A percentile compares a stretch with the other conserved stretches of the same genome.
These are phyloP conservation scores for Candida nanaspora DNA, from an alignment of 805 yeast species.

Conservation along the genomic window DNA sequence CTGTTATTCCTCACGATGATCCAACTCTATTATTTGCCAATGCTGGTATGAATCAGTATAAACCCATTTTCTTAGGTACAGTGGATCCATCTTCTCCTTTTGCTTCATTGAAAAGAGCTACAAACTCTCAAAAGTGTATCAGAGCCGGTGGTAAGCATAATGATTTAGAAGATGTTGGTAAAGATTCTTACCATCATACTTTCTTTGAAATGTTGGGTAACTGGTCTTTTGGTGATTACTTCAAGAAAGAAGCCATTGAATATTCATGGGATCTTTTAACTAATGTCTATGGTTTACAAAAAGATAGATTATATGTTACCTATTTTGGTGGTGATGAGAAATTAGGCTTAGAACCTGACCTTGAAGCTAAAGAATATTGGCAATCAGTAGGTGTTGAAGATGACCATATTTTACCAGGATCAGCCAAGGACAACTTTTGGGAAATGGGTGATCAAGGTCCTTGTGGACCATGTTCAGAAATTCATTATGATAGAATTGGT, in stretches of 20 bases:
- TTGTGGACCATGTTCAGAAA: constrained; percentile 98
- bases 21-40: constrained; percentile 95
- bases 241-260: constrained; percentile 86
- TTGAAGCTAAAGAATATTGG: constrained; percentile 90
- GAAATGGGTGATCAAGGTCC: constrained; percentile 99
- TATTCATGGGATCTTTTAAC: constrained; percentile 92
- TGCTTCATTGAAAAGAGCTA: constrained; percentile 78
- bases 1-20: constrained; percentile 96
- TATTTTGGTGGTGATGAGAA: constrained; percentile 91
- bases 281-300: constrained; percentile 69
- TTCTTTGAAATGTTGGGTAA: constrained; percentile 99
- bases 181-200: constrained; percentile 96
- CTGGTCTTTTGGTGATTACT: constrained; percentile 99
- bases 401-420: constrained; percentile 89
- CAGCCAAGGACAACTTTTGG: constrained; percentile 93
- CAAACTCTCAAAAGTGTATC: constrained; percentile 95
- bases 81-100: constrained; percentile 93
- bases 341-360: constrained; percentile 82
- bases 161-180: constrained; percentile 97
- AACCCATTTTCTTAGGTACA: constrained; percentile 94
- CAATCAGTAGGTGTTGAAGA: constrained; percentile 79
- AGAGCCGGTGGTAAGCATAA: constrained; percentile 99
- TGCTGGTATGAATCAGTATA: constrained; percentile 99
- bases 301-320: constrained; percentile 83
- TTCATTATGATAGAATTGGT: constrained; percentile 97